Conservation (phyloP, 2,329 filamentous ascomycete genomes). For the Fusarium vanettenii region DNA sequence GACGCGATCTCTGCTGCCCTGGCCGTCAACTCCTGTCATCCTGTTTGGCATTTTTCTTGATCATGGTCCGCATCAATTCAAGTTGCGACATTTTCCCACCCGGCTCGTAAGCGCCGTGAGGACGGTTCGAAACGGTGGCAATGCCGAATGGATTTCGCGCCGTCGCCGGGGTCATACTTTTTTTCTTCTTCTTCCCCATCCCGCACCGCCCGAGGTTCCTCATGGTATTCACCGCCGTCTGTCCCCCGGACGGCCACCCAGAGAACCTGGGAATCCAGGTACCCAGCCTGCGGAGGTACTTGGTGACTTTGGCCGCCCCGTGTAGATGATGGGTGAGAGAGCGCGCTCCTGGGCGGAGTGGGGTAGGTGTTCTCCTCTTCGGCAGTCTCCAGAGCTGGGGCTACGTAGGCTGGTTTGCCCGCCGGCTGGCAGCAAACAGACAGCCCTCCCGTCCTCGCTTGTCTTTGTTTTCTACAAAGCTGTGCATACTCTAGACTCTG, state of each 20-base stretch:
- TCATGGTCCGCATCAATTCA: background rate
- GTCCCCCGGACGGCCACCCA: slow-evolving; percentile 15
- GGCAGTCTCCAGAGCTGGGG: slow-evolving; percentile 17
- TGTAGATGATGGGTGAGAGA: background rate
- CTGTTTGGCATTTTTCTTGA: background rate
- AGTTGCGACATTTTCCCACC: background rate
- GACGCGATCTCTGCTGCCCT: background rate
- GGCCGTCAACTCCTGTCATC: background rate
- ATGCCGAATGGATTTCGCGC: slow-evolving; percentile 14
- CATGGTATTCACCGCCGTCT: slow-evolving; percentile 32
- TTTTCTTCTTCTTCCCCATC: slow-evolving; percentile 4
- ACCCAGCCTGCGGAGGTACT: slow-evolving; percentile 8
- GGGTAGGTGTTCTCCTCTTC: background rate
- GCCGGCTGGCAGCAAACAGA: background rate
- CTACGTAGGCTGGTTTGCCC: background rate
- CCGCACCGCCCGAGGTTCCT: slow-evolving; percentile 25
- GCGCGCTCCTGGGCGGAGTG: background rate
- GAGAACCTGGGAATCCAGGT: slow-evolving; percentile 12
- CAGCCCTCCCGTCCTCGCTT: background rate
- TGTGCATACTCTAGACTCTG: background rate
- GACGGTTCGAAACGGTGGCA: slow-evolving; percentile 16
- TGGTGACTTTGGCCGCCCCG: background rate
- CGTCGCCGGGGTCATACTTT: slow-evolving; percentile 13
- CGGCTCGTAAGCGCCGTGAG: background rate
- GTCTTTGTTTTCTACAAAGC: background rate